Base-by-base conservation (phyloP, 140 eudicot genomes). In the Flaveria floridana region DNA sequence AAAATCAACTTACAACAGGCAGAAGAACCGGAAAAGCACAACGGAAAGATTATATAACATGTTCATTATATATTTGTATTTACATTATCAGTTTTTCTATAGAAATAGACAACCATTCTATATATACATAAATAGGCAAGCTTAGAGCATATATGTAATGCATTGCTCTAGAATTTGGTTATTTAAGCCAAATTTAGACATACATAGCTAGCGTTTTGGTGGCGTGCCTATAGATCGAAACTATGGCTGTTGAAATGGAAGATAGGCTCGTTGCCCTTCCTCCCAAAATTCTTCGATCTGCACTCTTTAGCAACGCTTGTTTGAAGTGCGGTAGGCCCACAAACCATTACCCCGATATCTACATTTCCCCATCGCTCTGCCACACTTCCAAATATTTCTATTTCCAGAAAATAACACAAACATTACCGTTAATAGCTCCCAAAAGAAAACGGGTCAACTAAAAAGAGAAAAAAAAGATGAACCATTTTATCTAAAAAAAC, bases 221-320 rank as follows among this genome's bases (percentile, higher is more conserved):
- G 56, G n/a, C 13, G 70, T 64, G 64, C 80, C 83, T 87, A 89
- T 12, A 89, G 91, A 81, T 93, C 97, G 70, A 93, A 93, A 71
- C 88, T 93, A 76, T 93, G 98, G 84, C 93, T 88, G 71, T 93
- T 86, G 88, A 89, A 93, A 81, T 93, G 98, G 82, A 93, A 93
- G 78, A 93, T 74, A 4, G 98, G 86, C 41, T 76, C 80, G 57
- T 81, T 79, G 64, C 73, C 28, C 70, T 68, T 82, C 77, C 95
- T 80, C 50, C 74, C 81, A 1, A 88, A 86, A 74, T 87, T 88
- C 80, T 82, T 85, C 3, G 87, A 79, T 71, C 97, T 88, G 82
- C 96, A 89, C 73, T 93, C 98, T 75, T 75, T 83, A 15, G 98
- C 98, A 61, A 90, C 80, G 65, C 96, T 90, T 11, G 89, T 81